These are phyloP conservation scores for Gentiana dahurica DNA, from an alignment of 257 asterid genomes.

Conservation along the genomic window DNA sequence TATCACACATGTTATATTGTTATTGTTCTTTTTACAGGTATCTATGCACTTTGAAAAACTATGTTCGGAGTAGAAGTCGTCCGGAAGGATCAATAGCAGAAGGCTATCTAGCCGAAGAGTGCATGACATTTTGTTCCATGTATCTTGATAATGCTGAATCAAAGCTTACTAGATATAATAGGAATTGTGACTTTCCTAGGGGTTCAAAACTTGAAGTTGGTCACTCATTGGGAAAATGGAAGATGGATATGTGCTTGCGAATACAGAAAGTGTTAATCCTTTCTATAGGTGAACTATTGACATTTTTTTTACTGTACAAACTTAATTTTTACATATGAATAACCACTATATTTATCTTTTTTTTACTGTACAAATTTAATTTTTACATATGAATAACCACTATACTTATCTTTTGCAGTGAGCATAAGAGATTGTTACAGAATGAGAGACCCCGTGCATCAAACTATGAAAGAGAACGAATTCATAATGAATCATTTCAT, in stretches of 20 bases:
- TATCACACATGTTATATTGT: background rate
- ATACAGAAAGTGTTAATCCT: background rate
- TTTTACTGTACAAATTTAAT: too few species aligned
- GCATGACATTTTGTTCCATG: conserved; percentile 11
- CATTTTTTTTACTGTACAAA: too few species aligned
- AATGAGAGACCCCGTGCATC: background rate
- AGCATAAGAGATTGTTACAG: background rate
- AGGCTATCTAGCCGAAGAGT: conserved; percentile 7
- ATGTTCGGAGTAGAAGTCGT: background rate
- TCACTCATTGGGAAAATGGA: background rate
- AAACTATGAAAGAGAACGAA: background rate
- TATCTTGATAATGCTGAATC: conserved; percentile 10
- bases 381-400: background rate
- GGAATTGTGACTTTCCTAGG: background rate
- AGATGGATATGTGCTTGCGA: background rate
- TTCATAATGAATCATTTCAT: background rate
- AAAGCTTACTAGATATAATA: background rate
- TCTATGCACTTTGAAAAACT: conserved; percentile 5
- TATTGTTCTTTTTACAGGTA: background rate
- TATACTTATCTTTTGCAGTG: background rate
- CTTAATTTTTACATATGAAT: too few species aligned
- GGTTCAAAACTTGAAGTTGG: background rate
- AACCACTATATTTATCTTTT: too few species aligned
- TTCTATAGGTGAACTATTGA: background rate
- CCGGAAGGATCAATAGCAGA: conserved; percentile 10